Evolutionary conservation across 371 early-diverging fungal species (phyloP).

Genomic region (Nosema muscidifuracis): DNA sequence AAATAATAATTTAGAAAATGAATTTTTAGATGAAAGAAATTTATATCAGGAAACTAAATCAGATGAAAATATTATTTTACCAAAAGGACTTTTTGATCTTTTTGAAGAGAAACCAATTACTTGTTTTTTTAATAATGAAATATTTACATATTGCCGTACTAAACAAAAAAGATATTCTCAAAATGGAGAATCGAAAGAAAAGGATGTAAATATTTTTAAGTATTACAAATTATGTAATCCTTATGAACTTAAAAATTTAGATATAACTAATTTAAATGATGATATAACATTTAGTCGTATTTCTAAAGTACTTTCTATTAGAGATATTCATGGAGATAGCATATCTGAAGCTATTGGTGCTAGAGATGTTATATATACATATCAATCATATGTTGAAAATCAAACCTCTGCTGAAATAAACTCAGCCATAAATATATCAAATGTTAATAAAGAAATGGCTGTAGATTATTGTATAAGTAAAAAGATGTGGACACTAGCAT

Average conservation of each 20-base stretch:
- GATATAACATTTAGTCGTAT: not conserved
- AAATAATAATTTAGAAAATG: too few species aligned
- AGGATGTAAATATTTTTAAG: not conserved
- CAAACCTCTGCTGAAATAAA: not conserved
- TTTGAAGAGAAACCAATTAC: too few species aligned
- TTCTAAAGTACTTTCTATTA: not conserved
- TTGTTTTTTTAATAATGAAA: not conserved
- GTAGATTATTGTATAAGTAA: not conserved
- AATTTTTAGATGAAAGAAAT: too few species aligned
- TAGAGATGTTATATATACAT: not conserved
- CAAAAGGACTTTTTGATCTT: too few species aligned
- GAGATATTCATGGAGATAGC: not conserved
- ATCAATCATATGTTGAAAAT: not conserved
- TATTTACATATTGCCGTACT: not conserved
- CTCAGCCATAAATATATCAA: not conserved
- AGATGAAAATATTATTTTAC: too few species aligned
- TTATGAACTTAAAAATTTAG: not conserved
- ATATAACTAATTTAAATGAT: not conserved
- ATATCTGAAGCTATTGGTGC: not conserved
- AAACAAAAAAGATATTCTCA: not conserved
- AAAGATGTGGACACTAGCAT: constrained; percentile 4
- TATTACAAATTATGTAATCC: not conserved
- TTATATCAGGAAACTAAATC: too few species aligned
- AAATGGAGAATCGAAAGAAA: not conserved
- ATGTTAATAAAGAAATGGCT: not conserved